A percentile compares a stretch with the other conserved stretches of the same genome.
These are phyloP conservation scores for Phialophora verrucosa DNA, from an alignment of 2,329 filamentous ascomycete species.

Conservation along the genomic window DNA sequence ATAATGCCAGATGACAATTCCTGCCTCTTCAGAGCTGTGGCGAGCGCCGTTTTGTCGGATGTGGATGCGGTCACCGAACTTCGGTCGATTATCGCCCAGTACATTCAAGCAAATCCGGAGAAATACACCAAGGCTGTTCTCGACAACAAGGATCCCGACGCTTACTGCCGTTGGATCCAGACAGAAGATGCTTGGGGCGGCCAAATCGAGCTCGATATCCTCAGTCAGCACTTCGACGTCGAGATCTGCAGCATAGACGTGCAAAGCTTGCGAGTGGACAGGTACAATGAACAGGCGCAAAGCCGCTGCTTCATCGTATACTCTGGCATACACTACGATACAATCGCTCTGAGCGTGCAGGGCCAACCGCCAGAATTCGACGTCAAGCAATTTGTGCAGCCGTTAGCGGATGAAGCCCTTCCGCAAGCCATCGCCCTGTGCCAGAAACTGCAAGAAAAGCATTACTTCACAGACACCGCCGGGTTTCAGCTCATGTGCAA, in stretches of 20 bases:
- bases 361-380: slow-evolving; percentile 74
- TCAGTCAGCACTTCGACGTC: slow-evolving; percentile 82
- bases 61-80: slow-evolving; percentile 74
- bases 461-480: slow-evolving; percentile 90
- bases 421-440: slow-evolving; percentile 69
- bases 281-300: slow-evolving; percentile 75
- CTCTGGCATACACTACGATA: slow-evolving; percentile 92
- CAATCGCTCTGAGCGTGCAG: slow-evolving; percentile 75
- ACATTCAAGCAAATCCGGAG: slow-evolving; percentile 74
- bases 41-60: slow-evolving; percentile 73
- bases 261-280: slow-evolving; percentile 68
- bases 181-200: slow-evolving; percentile 86
- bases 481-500: slow-evolving; percentile 81
- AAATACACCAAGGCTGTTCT: slow-evolving; percentile 78
- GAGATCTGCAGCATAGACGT: slow-evolving; percentile 88
- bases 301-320: slow-evolving; percentile 77
- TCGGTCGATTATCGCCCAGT: slow-evolving; percentile 76
- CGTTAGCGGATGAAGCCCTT: slow-evolving; percentile 59
- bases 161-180: slow-evolving; percentile 83
- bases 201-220: slow-evolving; percentile 83
- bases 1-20: slow-evolving; percentile 98
- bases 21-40: slow-evolving; percentile 90
- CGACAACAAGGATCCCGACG: slow-evolving; percentile 68
- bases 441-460: slow-evolving; percentile 67
- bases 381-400: slow-evolving; percentile 71